Evolutionary conservation across 2,329 filamentous ascomycete genomes (phyloP), one percentile per base, ranked within the genome.

Genomic region (Phaeosphaeriaceae sp.): DNA sequence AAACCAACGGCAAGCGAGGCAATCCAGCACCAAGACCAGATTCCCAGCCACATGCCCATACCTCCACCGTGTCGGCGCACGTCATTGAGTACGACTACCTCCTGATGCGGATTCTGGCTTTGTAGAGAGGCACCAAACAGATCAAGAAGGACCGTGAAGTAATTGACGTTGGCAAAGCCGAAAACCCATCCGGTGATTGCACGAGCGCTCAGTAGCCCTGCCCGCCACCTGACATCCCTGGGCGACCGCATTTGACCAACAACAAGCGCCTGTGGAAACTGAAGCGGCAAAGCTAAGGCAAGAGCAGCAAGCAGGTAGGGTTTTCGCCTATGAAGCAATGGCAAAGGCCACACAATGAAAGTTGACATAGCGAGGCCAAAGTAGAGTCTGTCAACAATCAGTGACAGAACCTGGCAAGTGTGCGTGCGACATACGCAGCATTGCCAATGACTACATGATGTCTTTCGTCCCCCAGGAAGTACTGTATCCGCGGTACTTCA

Each of bases 101-200:
- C 90, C 76, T 91, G 88, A 67, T 92, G 89, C 1, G 91, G 90
- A 49, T 88, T 87, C 42, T 83, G 82, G 67, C 88, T 90, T 83
- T 91, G 90, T 21, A 93, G 77, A 0, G 89, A 92, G 3, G 89
- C 88, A 0, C 91, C 91, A 69, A 92, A 94, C 0, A 93, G 80
- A 70, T 94, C 91, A 3, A 89, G 86, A 6, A 93, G 79, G 1
- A 87, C 89, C 0, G 88, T 85, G 65, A 91, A 84, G 64, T 90
- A 90, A 69, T 93, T 93, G 81, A 93, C 90, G 70, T 89, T 91
- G 17, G 88, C 89, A 68, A 93, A 90, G 0, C 91, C 91, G 10
- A 93, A 83, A 20, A 85, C 84, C 33, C 88, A 78, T 0, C 91
- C 91, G 75, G 91, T 90, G 48, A 90, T 68, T 1, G 84, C 84